Evolutionary conservation across 179 eudicot species (phyloP).

Genomic region (Nepenthes alata): DNA sequence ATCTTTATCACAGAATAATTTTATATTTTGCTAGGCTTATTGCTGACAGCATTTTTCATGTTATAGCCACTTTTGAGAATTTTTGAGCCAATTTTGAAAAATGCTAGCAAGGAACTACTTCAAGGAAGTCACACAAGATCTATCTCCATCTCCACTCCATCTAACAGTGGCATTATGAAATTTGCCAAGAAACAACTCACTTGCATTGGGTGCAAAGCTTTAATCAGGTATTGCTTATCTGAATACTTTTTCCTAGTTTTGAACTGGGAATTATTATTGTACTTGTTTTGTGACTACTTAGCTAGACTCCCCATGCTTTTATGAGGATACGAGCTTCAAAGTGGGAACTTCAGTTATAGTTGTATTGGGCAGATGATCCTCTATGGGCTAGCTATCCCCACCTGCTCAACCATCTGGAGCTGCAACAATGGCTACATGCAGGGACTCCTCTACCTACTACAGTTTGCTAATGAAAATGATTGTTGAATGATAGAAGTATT

Average conservation of each 20-base stretch:
- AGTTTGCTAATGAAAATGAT: too few relatives aligned
- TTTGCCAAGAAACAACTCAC: slow-evolving; percentile 87
- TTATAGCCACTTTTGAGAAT: slow-evolving; percentile 92
- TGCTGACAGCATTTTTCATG: slow-evolving; percentile 16
- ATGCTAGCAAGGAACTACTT: slow-evolving; percentile 83
- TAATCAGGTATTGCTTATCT: slow-evolving; percentile 49
- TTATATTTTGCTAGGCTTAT: slow-evolving; percentile 7
- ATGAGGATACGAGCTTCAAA: too few relatives aligned
- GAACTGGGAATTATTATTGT: too few relatives aligned
- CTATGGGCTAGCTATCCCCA: too few relatives aligned
- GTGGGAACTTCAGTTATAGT: background rate
- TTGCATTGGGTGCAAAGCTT: slow-evolving; percentile 94
- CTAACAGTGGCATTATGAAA: slow-evolving; percentile 92
- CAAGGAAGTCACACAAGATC: slow-evolving; percentile 93
- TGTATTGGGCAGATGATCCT: background rate
- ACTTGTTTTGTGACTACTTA: background rate
- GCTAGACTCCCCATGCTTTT: background rate
- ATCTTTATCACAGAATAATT: slow-evolving; percentile 3
- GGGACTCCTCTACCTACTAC: too few relatives aligned
- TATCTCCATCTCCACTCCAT: slow-evolving; percentile 90
- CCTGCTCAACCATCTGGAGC: too few relatives aligned
- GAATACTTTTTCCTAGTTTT: background rate
- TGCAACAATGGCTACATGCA: too few relatives aligned
- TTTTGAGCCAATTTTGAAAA: slow-evolving; percentile 90
- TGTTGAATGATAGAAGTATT: too few relatives aligned